Evolutionary conservation across 345 rosid genomes (phyloP).

Genomic region (Reutealis trisperma): DNA sequence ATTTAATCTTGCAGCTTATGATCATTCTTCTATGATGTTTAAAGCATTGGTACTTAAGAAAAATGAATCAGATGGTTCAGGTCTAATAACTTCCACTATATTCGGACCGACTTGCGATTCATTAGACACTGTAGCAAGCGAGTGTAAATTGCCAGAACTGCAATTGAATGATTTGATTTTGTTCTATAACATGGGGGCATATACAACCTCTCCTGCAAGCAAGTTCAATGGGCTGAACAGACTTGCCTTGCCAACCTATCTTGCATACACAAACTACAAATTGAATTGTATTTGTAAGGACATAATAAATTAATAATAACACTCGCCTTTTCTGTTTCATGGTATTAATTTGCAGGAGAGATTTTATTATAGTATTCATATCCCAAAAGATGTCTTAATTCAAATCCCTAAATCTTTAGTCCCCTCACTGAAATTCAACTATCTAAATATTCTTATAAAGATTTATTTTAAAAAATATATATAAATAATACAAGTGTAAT

Average conservation of each 20-base stretch:
- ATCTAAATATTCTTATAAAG: too few species aligned
- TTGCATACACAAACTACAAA: constrained; percentile 12
- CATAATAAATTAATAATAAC: too few species aligned
- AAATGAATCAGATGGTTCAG: background rate
- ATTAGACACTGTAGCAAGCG: constrained; percentile 26
- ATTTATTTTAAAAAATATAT: too few species aligned
- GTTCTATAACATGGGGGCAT: constrained; percentile 43
- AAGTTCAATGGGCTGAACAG: constrained; percentile 35
- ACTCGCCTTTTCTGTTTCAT: too few species aligned
- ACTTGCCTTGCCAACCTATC: constrained; percentile 15
- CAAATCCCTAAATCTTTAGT: too few species aligned
- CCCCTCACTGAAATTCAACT: too few species aligned
- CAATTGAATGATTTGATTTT: constrained; percentile 30
- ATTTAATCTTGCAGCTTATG: constrained; percentile 16
- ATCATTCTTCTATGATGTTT: constrained; percentile 25
- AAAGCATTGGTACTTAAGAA: background rate
- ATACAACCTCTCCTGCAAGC: constrained; percentile 30
- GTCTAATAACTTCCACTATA: constrained; percentile 22
- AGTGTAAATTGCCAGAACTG: constrained; percentile 30
- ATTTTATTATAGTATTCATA: too few species aligned
- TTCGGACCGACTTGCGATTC: constrained; percentile 45
- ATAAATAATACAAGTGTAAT: too few species aligned
- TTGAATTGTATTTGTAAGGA: background rate
- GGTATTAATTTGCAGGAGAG: too few species aligned
- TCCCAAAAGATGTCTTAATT: too few species aligned